A percentile compares a stretch with the other conserved stretches of the same genome.
phyloP scores from a whole-genome alignment of 345 rosid genomes.

The Euphorbia peplus region DNA sequence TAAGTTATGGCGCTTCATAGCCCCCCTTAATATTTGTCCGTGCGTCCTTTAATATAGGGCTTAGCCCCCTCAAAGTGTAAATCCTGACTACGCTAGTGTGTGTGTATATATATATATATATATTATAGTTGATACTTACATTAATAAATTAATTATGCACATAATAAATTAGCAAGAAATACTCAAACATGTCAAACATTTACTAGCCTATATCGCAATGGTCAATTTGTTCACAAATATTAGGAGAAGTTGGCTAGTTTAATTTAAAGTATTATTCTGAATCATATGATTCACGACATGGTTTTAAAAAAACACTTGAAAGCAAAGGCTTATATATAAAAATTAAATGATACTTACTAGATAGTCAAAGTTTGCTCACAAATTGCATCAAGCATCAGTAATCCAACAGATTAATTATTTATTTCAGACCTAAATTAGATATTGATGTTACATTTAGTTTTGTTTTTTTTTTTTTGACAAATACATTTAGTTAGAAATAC shows the following conservation, averaged over 20 bases:
- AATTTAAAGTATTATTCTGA: not conserved
- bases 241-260: not conserved
- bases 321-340: not conserved
- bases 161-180: constrained; percentile 4
- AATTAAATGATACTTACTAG: not conserved
- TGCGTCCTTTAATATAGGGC: too few relatives aligned
- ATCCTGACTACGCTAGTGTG: too few relatives aligned
- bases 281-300: constrained; percentile 38
- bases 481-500: too few relatives aligned
- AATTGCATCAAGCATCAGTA: constrained; percentile 16
- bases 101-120: too few relatives aligned
- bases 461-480: too few relatives aligned
- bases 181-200: constrained; percentile 10
- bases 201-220: not conserved
- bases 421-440: not conserved
- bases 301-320: constrained; percentile 13
- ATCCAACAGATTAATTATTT: constrained; percentile 15
- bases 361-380: constrained; percentile 7
- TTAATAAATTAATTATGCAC: not conserved
- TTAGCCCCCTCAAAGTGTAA: too few relatives aligned
- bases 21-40: too few relatives aligned
- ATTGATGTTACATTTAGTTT: too few relatives aligned
- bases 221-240: not conserved
- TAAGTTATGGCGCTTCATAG: too few relatives aligned
- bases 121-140: not conserved